Conservation (phyloP, 1,284 basidiomycete species). For the Moniliella sp. region DNA sequence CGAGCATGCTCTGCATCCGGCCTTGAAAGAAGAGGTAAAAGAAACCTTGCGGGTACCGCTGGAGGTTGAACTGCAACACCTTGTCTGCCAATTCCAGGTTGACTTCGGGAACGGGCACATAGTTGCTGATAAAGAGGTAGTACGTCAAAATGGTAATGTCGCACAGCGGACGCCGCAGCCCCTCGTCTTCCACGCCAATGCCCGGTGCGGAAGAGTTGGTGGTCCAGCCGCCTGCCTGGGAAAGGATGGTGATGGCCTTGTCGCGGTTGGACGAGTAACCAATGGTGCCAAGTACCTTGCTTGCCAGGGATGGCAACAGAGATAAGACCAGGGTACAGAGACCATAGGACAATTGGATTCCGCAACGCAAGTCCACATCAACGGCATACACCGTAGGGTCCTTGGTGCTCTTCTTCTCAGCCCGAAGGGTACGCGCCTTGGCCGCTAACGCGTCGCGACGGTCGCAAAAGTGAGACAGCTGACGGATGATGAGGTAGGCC, state of each 20-base stretch:
- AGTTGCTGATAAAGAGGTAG: constrained; percentile 65
- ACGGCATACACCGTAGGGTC: too few relatives aligned
- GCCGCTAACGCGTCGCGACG: too few relatives aligned
- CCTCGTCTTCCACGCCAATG: constrained; percentile 47
- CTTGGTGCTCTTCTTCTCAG: too few relatives aligned
- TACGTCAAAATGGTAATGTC: constrained; percentile 78
- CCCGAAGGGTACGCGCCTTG: too few relatives aligned
- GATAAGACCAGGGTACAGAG: too few relatives aligned
- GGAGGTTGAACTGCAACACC: constrained; percentile 33
- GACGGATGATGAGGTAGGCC: too few relatives aligned
- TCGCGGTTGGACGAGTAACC: constrained; percentile 70
- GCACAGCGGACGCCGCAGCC: constrained; percentile 59
- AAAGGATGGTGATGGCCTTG: constrained; percentile 50
- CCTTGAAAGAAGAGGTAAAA: constrained; percentile 89
- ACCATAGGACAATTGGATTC: too few relatives aligned
- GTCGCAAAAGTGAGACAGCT: too few relatives aligned
- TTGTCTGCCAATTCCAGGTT: constrained; percentile 12
- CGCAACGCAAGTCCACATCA: too few relatives aligned
- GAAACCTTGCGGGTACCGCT: constrained; percentile 41
- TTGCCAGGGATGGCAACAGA: constrained; percentile 57
- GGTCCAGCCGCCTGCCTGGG: constrained; percentile 66
- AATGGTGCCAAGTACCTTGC: constrained; percentile 47
- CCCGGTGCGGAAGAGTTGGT: constrained; percentile 34
- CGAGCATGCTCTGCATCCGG: constrained; percentile 53
- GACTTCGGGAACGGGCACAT: constrained; percentile 39